These are phyloP conservation scores for Hevea brasiliensis DNA, from an alignment of 345 rosid species.

Conservation along the genomic window DNA sequence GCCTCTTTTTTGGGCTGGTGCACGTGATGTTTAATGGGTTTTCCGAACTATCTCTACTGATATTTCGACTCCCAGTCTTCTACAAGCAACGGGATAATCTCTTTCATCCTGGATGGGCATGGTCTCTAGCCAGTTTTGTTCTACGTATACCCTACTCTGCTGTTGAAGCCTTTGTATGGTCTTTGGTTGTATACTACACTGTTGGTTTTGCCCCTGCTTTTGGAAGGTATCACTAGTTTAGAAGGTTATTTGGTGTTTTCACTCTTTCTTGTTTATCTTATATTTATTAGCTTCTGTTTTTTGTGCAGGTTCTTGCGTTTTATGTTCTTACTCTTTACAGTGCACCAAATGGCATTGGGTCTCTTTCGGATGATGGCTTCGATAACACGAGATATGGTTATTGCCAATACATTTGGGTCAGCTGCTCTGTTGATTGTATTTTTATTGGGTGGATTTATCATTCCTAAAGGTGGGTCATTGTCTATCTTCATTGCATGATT, in stretches of 20 bases:
- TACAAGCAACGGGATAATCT: slow-evolving; percentile 89
- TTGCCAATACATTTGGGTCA: slow-evolving; percentile 88
- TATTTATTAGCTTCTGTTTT: slow-evolving; percentile 4
- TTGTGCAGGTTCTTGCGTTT: slow-evolving; percentile 73
- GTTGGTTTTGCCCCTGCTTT: slow-evolving; percentile 79
- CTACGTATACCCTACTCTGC: slow-evolving; percentile 85
- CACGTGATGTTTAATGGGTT: slow-evolving; percentile 93
- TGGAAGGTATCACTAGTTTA: slow-evolving; percentile 50
- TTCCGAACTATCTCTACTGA: slow-evolving; percentile 78
- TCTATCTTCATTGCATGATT: not conserved
- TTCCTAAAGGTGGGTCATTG: slow-evolving; percentile 61
- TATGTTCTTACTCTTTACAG: slow-evolving; percentile 64
- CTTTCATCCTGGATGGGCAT: slow-evolving; percentile 93
- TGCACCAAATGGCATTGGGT: slow-evolving; percentile 94
- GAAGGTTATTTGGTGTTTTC: not conserved
- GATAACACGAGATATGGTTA: slow-evolving; percentile 77
- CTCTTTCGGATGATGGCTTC: slow-evolving; percentile 78
- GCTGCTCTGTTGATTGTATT: slow-evolving; percentile 58
- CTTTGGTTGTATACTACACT: slow-evolving; percentile 69
- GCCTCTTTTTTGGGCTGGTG: slow-evolving; percentile 78
- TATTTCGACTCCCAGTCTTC: slow-evolving; percentile 82
- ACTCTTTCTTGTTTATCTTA: slow-evolving; percentile 11
- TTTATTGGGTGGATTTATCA: slow-evolving; percentile 83
- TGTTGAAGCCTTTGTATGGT: slow-evolving; percentile 85
- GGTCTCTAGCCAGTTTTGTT: slow-evolving; percentile 77